Base-by-base conservation (phyloP, 1,284 basidiomycete species). In the Termitomyces sp. region DNA sequence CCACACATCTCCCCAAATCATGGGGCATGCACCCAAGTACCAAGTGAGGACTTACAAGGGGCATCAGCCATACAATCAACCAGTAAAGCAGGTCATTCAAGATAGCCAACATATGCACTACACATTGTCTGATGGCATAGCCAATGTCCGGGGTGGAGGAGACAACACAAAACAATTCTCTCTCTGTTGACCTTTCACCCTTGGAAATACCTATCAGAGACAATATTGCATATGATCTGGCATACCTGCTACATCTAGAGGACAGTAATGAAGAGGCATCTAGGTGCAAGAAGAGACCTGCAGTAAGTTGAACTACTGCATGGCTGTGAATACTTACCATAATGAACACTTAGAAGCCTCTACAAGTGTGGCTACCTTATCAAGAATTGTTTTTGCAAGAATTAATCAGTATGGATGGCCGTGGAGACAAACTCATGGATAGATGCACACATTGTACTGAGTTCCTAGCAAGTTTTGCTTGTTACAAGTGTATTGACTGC, bases 401-500 rank as follows among this genome's bases (percentile, higher is more conserved):
- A 34, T 33, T 55, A 6, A 44, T 58, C 7, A 50, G 36, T 21
- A 31, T 50, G 30, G 54, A 55, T 38, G 8, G 36, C 17, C n/a
- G n/a, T 17, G n/a, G 36, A 38, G 36, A 38, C 36, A 38, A 38
- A 5, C n/a, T 15, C 15, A 38, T 17, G n/a, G 5, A 24, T 24
- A 5, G 5, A 24, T 24, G 24, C 24, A 5, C 24, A 24, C 24
- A 24, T 24, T 24, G 36, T 38, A 5, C 1, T 40, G 3, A 21
- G 39, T 19, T 19, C 12, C 21, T 24, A 5, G 28, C 41, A 15
- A 21, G 36, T 1, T 33, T 28, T 3, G 43, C 49, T 12, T 40
- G 31, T 21, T 58, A 45, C 21, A 44, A 58, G 21, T 58, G 57
- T 17, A 28, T 36, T 4, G 52, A 58, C 36, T 58, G 54, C 28